Evolutionary conservation across 176 grass and related monocot species (phyloP).

Genomic region (Oropetium thomaeum): DNA sequence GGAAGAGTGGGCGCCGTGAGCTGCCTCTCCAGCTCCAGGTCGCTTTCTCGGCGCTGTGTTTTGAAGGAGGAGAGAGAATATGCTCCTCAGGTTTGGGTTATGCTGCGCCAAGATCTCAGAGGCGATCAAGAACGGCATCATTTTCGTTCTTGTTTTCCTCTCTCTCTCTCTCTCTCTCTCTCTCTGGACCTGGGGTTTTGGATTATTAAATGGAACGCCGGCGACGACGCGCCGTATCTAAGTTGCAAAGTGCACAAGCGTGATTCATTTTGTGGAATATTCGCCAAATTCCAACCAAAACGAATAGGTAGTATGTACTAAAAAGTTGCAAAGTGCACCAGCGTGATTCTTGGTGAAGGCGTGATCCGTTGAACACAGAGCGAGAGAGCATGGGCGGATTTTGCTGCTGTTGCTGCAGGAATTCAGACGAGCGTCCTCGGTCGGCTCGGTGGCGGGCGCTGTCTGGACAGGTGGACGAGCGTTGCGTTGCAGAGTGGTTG

Average conservation of each 20-base stretch:
- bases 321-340: not conserved
- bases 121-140: not conserved
- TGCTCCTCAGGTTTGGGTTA: not conserved
- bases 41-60: constrained; percentile 4
- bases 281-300: not conserved
- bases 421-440: not conserved
- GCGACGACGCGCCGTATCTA: not conserved
- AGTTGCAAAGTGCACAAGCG: not conserved
- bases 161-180: no score
- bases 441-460: not conserved
- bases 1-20: not conserved
- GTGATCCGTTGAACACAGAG: not conserved
- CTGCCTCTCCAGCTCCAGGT: not conserved
- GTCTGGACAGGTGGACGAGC: constrained; percentile 11
- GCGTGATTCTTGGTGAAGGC: not conserved
- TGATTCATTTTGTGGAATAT: not conserved
- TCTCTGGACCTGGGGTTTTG: no score
- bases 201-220: no score
- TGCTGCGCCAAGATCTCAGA: constrained; percentile 6
- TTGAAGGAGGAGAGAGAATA: constrained; percentile 25
- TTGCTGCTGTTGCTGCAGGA: not conserved
- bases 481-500: no score
- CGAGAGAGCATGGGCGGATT: no score
- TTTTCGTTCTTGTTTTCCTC: not conserved
- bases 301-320: no score